Percentiles rank a stretch among this genome's conserved stretches.
Conservation (phyloP, 176 grass and related monocot genomes). For the Ampelocalamus luodianensis region DNA sequence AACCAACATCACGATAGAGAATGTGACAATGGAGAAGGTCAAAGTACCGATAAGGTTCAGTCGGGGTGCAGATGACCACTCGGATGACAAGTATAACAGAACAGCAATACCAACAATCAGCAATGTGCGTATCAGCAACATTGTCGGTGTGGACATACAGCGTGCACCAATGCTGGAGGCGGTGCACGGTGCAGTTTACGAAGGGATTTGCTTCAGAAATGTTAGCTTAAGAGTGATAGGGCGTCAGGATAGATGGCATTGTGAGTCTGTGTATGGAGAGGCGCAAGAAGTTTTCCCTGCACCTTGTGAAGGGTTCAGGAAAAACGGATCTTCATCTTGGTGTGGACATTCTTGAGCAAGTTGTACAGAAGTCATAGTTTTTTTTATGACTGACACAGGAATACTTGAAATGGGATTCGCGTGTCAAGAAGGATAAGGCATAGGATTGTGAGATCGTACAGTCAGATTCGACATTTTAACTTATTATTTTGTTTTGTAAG, state of each 20-base stretch:
- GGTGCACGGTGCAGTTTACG: constrained; percentile 60
- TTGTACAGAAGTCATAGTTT: constrained; percentile 18
- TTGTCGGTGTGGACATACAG: constrained; percentile 52
- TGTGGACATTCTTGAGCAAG: constrained; percentile 47
- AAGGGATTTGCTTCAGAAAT: constrained; percentile 75
- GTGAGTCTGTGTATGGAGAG: constrained; percentile 75
- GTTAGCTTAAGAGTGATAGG: constrained; percentile 58
- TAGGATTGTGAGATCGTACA: constrained; percentile 26
- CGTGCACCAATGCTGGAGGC: constrained; percentile 67
- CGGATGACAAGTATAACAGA: constrained; percentile 54
- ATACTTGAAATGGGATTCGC: constrained; percentile 9
- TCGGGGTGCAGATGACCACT: constrained; percentile 65
- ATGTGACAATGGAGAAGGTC: constrained; percentile 71
- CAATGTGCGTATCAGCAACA: constrained; percentile 55
- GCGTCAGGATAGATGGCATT: constrained; percentile 58
- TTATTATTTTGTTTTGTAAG: neutral
- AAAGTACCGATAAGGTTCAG: constrained; percentile 89
- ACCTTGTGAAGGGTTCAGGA: constrained; percentile 67
- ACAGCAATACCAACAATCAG: constrained; percentile 59
- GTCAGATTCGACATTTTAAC: neutral
- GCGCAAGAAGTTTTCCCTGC: constrained; percentile 66
- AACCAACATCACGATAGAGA: constrained; percentile 69
- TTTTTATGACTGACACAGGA: neutral
- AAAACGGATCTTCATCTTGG: constrained; percentile 57
- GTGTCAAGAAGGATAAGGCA: neutral